Evolutionary conservation across 768 basidiomycete genomes (phyloP), one percentile per base, ranked within the genome.

Genomic region (Xerocomus brunneocitrinus): DNA sequence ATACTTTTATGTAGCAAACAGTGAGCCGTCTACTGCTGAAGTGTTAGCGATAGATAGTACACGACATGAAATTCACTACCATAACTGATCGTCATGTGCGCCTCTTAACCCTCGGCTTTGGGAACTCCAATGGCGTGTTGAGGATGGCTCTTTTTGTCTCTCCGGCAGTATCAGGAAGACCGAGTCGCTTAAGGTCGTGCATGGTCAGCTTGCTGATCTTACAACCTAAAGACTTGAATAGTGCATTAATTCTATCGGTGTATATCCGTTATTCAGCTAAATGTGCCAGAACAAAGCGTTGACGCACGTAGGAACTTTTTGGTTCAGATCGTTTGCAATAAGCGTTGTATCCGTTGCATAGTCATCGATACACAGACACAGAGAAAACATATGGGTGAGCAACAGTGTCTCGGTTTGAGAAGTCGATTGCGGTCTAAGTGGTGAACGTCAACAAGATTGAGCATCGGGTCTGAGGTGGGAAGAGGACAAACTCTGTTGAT

Each of bases 171-270:
- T 84, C 78, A 0, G 85, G 77, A 19, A 93, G 71, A 9, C 90
- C 88, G 35, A 89, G 74, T 56, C 78, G 75, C 53, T 83, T 82
- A 7, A 91, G 77, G 56, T 95, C 89, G 14, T 76, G 76, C 8
- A 78, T 71, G 3, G 75, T 71, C 24, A 88, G 69, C 42, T 79
- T 74, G 44, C 73, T 73, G 42, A 92, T 73, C 56, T 83, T 85
- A 70, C 93, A 95, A 30, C 94, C 88, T 19, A 95, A 74, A 0
- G 84, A 82, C 67, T 80, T 88, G 76, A 91, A 94, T 16, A 91
- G 66, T n/a, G 74, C 64, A 57, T 82, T 82, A 38, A 89, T 78
- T 49, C 82, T 84, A 47, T 41, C 14, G 10, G n/a, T 2, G 12
- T 34, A 36, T 13, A 22, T 19, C 8, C n/a, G 12, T 58, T 31